Conservation (phyloP, 495 filamentous ascomycete species). For the Lasiosphaeris hirsuta region DNA sequence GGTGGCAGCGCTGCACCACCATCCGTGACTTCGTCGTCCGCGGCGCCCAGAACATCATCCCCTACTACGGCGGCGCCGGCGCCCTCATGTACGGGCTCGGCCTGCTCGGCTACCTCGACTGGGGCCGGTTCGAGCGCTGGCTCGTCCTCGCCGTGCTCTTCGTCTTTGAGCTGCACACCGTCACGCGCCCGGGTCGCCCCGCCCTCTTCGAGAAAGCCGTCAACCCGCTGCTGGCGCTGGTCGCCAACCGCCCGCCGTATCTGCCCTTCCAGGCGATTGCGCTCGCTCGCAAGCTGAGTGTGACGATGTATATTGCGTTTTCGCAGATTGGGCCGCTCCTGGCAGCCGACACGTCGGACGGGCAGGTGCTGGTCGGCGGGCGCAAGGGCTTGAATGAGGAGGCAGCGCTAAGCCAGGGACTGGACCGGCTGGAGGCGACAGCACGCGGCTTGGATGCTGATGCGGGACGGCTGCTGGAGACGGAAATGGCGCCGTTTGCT, state of each 20-base stretch:
- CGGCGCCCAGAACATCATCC: constrained; percentile 54
- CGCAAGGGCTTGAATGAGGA: constrained; percentile 34
- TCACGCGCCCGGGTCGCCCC: constrained; percentile 63
- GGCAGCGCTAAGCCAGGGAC: constrained; percentile 39
- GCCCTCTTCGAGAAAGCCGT: constrained; percentile 55
- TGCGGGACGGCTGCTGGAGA: constrained; percentile 61
- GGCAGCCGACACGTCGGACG: constrained; percentile 30
- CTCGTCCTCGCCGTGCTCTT: constrained; percentile 65
- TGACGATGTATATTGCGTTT: constrained; percentile 87
- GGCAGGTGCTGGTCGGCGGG: constrained; percentile 21
- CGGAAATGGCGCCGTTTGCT: constrained; percentile 81
- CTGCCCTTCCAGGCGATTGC: constrained; percentile 84
- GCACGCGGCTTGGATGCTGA: constrained; percentile 62
- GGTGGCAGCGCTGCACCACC: constrained; percentile 60
- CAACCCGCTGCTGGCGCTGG: constrained; percentile 56
- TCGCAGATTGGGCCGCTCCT: constrained; percentile 74
- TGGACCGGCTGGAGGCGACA: constrained; percentile 55
- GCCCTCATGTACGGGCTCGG: constrained; percentile 64
- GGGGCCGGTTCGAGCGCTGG: constrained; percentile 89
- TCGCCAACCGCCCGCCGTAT: constrained; percentile 53
- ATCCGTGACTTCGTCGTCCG: constrained; percentile 68
- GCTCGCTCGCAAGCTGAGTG: constrained; percentile 69
- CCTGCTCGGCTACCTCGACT: constrained; percentile 75
- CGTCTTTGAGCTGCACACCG: constrained; percentile 67
- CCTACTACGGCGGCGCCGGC: constrained; percentile 64